Conservation (phyloP, 2,329 filamentous ascomycete species). For the Polytolypa hystricis region DNA sequence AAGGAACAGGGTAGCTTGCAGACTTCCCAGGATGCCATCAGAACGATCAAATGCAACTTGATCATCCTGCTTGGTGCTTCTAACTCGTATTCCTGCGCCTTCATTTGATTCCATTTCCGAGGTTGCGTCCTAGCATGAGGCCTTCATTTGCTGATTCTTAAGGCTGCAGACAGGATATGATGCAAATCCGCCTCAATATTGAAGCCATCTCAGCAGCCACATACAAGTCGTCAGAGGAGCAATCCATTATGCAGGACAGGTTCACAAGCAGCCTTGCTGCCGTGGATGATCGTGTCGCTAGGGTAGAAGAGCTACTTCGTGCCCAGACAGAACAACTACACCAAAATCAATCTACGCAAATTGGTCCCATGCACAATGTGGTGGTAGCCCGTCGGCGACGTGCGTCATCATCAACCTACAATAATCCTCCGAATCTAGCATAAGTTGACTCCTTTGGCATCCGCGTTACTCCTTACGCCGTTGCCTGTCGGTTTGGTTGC, state of each 20-base stretch:
- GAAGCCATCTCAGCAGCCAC: slow-evolving; percentile 17
- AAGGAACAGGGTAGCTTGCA: slow-evolving; percentile 17
- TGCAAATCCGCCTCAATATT: slow-evolving; percentile 14
- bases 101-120: background rate
- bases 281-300: slow-evolving; percentile 18
- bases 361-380: slow-evolving; percentile 15
- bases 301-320: slow-evolving; percentile 18
- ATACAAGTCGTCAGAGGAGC: slow-evolving; percentile 13
- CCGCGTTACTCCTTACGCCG: slow-evolving; percentile 7
- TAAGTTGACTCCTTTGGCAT: slow-evolving; percentile 6
- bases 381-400: slow-evolving; percentile 1
- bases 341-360: slow-evolving; percentile 15
- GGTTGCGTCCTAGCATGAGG: too few species aligned
- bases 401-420: background rate
- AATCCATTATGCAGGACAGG: slow-evolving; percentile 14
- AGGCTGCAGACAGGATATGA: slow-evolving; percentile 16
- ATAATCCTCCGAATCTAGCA: background rate
- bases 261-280: slow-evolving; percentile 13
- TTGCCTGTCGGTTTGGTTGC: slow-evolving; percentile 13
- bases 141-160: background rate
- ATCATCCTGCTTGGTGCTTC: slow-evolving; percentile 21
- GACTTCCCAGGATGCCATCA: slow-evolving; percentile 17
- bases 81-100: slow-evolving; percentile 17
- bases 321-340: slow-evolving; percentile 16
- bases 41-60: slow-evolving; percentile 18